These are phyloP conservation scores for Coccomyxa subellipsoidea DNA, from an alignment of 163 green algal genomes.

Conservation along the genomic window DNA sequence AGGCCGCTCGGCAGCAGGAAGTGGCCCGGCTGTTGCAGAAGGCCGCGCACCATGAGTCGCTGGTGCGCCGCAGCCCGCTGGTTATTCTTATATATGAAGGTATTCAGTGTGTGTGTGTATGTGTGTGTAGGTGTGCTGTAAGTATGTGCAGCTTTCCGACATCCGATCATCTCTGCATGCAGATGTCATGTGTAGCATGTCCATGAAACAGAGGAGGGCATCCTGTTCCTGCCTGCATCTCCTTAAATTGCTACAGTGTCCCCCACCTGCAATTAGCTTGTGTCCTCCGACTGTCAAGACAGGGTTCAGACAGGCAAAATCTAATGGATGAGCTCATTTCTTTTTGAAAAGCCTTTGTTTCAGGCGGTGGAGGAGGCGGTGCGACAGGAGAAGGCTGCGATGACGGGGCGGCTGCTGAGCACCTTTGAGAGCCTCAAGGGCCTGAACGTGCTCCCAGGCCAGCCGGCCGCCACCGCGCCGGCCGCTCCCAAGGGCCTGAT, in stretches of 20 bases:
- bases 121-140: no score
- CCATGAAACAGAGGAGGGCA: no score
- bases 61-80: neutral
- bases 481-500: neutral
- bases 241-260: no score
- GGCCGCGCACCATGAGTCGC: constrained; percentile 27
- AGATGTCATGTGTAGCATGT: no score
- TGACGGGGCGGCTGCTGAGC: constrained; percentile 11
- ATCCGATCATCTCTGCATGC: no score
- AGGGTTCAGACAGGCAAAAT: no score
- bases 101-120: no score
- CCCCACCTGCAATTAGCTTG: no score
- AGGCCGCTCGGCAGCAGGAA: constrained; percentile 26
- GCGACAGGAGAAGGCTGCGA: constrained; percentile 16
- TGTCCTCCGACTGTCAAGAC: no score
- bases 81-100: no score
- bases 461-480: neutral
- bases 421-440: neutral
- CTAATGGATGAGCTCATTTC: neutral
- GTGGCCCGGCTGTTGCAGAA: constrained; percentile 35
- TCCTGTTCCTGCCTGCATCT: no score
- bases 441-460: neutral
- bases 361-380: constrained; percentile 25
- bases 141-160: no score
- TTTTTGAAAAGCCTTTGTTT: neutral